phyloP scores from a whole-genome alignment of 176 grass and related monocot genomes.

The Carex cristatella region DNA sequence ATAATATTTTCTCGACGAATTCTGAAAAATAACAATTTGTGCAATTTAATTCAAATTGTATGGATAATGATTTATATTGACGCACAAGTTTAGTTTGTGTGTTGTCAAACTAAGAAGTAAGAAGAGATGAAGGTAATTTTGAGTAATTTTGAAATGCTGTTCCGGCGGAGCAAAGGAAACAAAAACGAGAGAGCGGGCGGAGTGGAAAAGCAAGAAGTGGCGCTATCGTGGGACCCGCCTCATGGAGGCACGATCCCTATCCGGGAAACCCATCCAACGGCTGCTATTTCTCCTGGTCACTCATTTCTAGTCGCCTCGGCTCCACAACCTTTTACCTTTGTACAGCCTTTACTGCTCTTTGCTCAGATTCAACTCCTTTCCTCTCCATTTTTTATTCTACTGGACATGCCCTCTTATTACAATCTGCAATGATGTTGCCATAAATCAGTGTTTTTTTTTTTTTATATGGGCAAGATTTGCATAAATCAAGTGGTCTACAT shows the following conservation, averaged over 20 bases:
- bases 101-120: too few species aligned
- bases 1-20: too few species aligned
- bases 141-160: neutral
- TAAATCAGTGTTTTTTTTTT: too few species aligned
- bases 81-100: too few species aligned
- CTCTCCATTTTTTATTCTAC: neutral
- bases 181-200: slow-evolving; percentile 8
- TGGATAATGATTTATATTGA: neutral
- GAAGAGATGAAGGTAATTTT: too few species aligned
- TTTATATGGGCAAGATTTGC: too few species aligned
- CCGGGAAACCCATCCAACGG: slow-evolving; percentile 29
- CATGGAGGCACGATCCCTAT: neutral
- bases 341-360: slow-evolving; percentile 17
- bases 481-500: too few species aligned
- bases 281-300: slow-evolving; percentile 25
- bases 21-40: neutral
- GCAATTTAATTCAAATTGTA: neutral
- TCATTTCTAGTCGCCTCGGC: neutral
- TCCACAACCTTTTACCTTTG: neutral
- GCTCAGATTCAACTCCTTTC: neutral
- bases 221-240: slow-evolving; percentile 36
- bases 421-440: too few species aligned
- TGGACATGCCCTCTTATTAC: neutral
- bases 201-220: slow-evolving; percentile 40
- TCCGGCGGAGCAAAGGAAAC: neutral